Evolutionary conservation across 495 filamentous ascomycete genomes (phyloP).

Genomic region (Aspergillus wentii): DNA sequence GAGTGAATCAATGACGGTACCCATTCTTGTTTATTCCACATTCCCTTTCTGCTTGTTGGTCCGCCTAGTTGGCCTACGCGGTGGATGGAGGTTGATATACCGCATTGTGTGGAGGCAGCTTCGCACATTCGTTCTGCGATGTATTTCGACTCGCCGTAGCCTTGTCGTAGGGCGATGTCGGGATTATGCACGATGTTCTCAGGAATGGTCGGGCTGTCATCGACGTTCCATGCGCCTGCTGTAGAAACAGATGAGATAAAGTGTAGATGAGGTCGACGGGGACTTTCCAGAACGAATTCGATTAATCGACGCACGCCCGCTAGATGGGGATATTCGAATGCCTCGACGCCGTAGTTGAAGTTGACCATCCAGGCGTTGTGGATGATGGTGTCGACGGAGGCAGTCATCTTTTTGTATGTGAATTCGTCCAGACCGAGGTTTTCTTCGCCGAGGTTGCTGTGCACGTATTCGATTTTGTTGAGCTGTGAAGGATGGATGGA

Average conservation of each 20-base stretch:
- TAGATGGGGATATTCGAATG: conserved; percentile 49
- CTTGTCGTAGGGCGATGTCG: conserved; percentile 23
- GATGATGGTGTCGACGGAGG: conserved; percentile 41
- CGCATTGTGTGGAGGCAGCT: conserved; percentile 29
- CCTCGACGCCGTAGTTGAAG: conserved; percentile 48
- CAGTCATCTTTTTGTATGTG: conserved; percentile 29
- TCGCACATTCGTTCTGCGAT: conserved; percentile 49
- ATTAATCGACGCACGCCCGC: conserved; percentile 45
- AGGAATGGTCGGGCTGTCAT: conserved; percentile 31
- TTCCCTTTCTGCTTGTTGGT: conserved; percentile 23
- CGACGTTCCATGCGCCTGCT: conserved; percentile 27
- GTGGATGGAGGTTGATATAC: conserved; percentile 41
- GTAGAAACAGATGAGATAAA: conserved; percentile 55
- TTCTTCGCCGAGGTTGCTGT: conserved; percentile 35
- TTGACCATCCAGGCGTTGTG: conserved; percentile 55
- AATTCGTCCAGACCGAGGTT: conserved; percentile 38
- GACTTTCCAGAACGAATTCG: conserved; percentile 38
- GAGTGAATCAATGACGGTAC: conserved; percentile 29
- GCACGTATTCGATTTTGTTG: conserved; percentile 38
- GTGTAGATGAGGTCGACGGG: conserved; percentile 35
- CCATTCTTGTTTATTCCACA: conserved; percentile 37
- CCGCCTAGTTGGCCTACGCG: conserved; percentile 58
- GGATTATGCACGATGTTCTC: conserved; percentile 44
- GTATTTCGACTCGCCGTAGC: conserved; percentile 56
- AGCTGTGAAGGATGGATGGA: too few relatives aligned